Conservation (phyloP, 2,329 filamentous ascomycete species). For the Gaeumannomyces sp. region DNA sequence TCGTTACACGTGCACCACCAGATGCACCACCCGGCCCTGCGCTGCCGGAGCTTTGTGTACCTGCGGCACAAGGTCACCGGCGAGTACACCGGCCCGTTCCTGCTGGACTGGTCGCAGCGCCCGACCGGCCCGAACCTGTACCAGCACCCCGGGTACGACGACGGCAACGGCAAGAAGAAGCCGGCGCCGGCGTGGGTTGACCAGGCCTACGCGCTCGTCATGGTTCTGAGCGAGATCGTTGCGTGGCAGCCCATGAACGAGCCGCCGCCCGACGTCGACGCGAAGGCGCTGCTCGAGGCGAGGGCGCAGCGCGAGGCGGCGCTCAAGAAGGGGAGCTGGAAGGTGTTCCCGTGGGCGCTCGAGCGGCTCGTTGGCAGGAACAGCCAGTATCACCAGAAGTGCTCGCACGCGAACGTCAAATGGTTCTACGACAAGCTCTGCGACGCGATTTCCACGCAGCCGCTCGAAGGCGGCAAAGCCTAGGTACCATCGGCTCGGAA, state of each 20-base stretch:
- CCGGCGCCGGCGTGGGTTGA: conserved; percentile 6
- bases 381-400: neutral
- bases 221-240: conserved; percentile 12
- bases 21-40: conserved; percentile 11
- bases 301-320: conserved; percentile 1
- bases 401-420: conserved; percentile 9
- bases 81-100: conserved; percentile 2
- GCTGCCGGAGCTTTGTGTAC: conserved; percentile 12
- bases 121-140: conserved; percentile 7
- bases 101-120: conserved; percentile 10
- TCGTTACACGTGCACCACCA: conserved; percentile 12
- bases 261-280: conserved; percentile 1
- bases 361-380: conserved; percentile 1
- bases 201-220: conserved; percentile 11
- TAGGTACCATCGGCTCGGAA: neutral
- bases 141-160: conserved; percentile 7
- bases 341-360: conserved; percentile 4
- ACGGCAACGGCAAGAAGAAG: neutral
- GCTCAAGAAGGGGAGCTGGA: conserved; percentile 9
- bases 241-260: conserved; percentile 10
- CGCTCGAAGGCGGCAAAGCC: neutral
- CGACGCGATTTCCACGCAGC: conserved; percentile 1
- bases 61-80: conserved; percentile 4
- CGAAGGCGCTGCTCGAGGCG: neutral
- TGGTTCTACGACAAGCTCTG: conserved; percentile 11